These are phyloP conservation scores for Leccinellum luteum DNA, from an alignment of 768 basidiomycete genomes.

Conservation along the genomic window DNA sequence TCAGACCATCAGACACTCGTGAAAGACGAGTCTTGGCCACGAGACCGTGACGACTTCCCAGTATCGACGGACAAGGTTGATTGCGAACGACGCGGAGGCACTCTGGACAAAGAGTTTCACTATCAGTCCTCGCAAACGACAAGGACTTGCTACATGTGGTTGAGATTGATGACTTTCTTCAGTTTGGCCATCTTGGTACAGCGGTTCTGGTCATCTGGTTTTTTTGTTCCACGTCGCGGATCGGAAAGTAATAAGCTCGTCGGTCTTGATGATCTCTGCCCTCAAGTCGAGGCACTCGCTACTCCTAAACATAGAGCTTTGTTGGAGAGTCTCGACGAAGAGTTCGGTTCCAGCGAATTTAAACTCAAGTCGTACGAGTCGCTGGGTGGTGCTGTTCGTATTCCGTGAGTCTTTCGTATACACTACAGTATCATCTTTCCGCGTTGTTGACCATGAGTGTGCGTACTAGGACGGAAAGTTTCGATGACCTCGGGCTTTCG, in stretches of 20 bases:
- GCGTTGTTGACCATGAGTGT: neutral
- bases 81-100: conserved; percentile 6
- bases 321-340: conserved; percentile 22
- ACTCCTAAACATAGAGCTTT: conserved; percentile 16
- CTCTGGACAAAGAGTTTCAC: neutral
- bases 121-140: neutral
- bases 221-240: neutral
- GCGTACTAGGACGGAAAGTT: conserved; percentile 49
- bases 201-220: conserved; percentile 2
- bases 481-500: conserved; percentile 46
- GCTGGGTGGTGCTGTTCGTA: conserved; percentile 35
- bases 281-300: conserved; percentile 23
- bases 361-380: conserved; percentile 31
- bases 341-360: conserved; percentile 25
- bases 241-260: neutral
- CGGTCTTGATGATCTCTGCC: conserved; percentile 21
- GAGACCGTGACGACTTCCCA: neutral
- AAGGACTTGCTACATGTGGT: neutral
- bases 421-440: too few species aligned
- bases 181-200: conserved; percentile 3
- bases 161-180: conserved; percentile 10
- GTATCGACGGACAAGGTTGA: conserved; percentile 8
- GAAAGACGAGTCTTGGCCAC: neutral
- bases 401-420: conserved; percentile 23
- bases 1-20: neutral